Evolutionary conservation across 2,329 filamentous ascomycete genomes (phyloP).

Genomic region (Lasiodiplodia sp.): DNA sequence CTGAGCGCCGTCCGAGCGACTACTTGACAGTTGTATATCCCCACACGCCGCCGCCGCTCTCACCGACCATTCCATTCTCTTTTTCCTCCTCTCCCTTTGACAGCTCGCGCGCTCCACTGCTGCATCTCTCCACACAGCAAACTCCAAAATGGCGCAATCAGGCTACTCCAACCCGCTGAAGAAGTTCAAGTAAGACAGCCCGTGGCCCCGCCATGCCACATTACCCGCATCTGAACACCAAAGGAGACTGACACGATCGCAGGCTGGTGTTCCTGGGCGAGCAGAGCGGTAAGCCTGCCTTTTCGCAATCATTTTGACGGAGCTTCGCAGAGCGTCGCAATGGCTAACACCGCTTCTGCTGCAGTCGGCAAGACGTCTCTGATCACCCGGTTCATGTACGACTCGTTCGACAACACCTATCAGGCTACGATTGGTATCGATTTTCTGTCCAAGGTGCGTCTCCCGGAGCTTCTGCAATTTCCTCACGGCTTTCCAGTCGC

Average conservation of each 20-base stretch:
- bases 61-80: constrained; percentile 27
- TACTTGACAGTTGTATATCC: constrained; percentile 31
- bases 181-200: constrained; percentile 87
- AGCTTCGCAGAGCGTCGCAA: constrained; percentile 4
- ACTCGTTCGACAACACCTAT: constrained; percentile 99
- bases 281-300: constrained; percentile 81
- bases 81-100: constrained; percentile 27
- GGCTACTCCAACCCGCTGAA: constrained; percentile 97
- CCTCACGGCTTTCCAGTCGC: background rate
- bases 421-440: constrained; percentile 99
- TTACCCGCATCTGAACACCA: constrained; percentile 10
- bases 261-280: constrained; percentile 98
- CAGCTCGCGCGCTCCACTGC: constrained; percentile 27
- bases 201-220: background rate
- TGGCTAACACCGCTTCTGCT: constrained; percentile 35
- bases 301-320: background rate
- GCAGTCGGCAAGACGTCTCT: constrained; percentile 97
- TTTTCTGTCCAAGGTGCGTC: constrained; percentile 90
- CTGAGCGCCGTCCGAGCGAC: constrained; percentile 29
- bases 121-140: constrained; percentile 26
- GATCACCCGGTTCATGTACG: constrained; percentile 99
- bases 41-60: constrained; percentile 23
- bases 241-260: constrained; percentile 2
- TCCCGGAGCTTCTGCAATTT: constrained; percentile 1
- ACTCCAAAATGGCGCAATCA: constrained; percentile 77